Base-by-base conservation (phyloP, 371 early-diverging fungal species). In the Mortierella sp. region DNA sequence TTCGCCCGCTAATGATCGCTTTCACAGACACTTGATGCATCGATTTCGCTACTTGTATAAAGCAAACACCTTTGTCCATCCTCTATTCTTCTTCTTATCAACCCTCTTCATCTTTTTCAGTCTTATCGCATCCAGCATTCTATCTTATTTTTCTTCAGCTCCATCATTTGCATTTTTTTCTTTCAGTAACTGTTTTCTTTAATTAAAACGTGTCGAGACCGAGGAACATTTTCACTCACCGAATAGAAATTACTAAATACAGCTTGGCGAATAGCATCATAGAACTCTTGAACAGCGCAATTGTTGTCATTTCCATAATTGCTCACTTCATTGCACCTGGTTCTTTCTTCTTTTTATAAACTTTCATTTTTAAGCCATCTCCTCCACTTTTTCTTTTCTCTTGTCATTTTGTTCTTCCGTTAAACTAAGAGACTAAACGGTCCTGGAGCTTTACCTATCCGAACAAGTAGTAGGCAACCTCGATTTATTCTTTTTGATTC, bases 201-300 rank as follows among this genome's bases (percentile, higher is more conserved):
- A 40, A 49, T 49, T 16, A 20, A 49, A n/a, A 6, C n/a, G 49
- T 30, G 28, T 28, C 57, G 10, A 57, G 57, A 30, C 22, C 24
- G 28, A 57, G 6, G 28, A 5, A 57, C 57, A 57, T 30, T 57
- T 57, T 30, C 24, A 10, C 14, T 10, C 57, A 60, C 3, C 37
- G 60, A 60, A 60, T 60, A 32, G 32, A 28, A 55, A 8, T 26
- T 16, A 16, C 55, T 52, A 5, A 11, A 22, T 26, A 10, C 12
- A 51, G 10, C 51, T 22, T 62, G 28, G 39, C n/a, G 16, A 40
- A 66, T 62, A 72, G 62, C 72, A 65, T 62, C 72, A 72, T 66
- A 52, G 72, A 52, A 54, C 43, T 12, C 61, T 40, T 30, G 26
- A 5, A 16, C 64, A 71, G 64, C 65, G 65, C 71, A 58, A 64